Conservation (phyloP, 352 stramenopile species). For the Hyaloperonospora brassicae region DNA sequence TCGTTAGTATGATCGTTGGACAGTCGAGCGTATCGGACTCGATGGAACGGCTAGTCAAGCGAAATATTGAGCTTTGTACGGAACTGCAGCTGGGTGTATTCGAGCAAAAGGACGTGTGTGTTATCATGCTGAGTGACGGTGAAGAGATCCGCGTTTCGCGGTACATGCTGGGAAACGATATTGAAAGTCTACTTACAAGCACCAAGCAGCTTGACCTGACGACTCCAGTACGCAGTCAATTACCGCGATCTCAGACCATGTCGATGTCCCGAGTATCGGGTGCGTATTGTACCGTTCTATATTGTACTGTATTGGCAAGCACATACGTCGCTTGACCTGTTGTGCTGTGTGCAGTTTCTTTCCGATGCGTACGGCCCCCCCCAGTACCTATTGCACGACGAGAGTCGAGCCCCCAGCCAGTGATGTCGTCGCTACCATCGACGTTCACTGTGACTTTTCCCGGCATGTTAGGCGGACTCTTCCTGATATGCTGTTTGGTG, state of each 20-base stretch:
- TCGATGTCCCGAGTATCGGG: constrained; percentile 46
- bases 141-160: constrained; percentile 61
- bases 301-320: neutral
- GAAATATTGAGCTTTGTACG: constrained; percentile 44
- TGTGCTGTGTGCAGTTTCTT: constrained; percentile 29
- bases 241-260: constrained; percentile 46
- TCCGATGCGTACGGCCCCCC: constrained; percentile 37
- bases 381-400: constrained; percentile 32
- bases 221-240: constrained; percentile 41
- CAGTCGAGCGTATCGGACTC: constrained; percentile 14
- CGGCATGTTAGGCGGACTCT: constrained; percentile 54
- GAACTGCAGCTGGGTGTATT: constrained; percentile 51
- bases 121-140: constrained; percentile 63
- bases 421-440: constrained; percentile 38
- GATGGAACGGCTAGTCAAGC: constrained; percentile 54
- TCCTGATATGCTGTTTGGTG: constrained; percentile 66
- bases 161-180: constrained; percentile 40
- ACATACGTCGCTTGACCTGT: constrained; percentile 2
- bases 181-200: constrained; percentile 27
- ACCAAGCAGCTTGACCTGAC: constrained; percentile 51
- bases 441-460: constrained; percentile 63
- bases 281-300: constrained; percentile 15
- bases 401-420: constrained; percentile 33
- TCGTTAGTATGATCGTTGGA: constrained; percentile 49
- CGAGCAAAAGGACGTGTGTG: constrained; percentile 47